phyloP scores from a whole-genome alignment of 2,329 filamentous ascomycete genomes.

The Alternaria triticimaculans region DNA sequence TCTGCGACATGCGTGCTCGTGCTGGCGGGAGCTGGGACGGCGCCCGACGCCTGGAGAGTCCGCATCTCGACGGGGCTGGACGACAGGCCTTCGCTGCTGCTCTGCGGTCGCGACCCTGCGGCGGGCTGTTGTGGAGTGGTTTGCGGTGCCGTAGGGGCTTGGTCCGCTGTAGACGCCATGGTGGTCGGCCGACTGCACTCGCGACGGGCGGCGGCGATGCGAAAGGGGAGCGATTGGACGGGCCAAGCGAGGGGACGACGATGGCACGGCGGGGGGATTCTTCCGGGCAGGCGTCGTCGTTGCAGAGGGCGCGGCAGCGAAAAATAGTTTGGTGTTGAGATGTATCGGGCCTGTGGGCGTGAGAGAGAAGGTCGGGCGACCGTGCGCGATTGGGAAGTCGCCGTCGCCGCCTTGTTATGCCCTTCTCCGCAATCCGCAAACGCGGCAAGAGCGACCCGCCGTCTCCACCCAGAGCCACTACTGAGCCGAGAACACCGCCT shows the following conservation, averaged over 20 bases:
- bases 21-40: constrained; percentile 22
- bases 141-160: constrained; percentile 33
- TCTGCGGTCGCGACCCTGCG: constrained; percentile 30
- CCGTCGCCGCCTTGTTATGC: constrained; percentile 26
- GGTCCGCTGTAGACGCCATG: constrained; percentile 43
- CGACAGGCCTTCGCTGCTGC: constrained; percentile 28
- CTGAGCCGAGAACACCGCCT: constrained; percentile 11
- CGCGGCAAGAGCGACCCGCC: constrained; percentile 33
- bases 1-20: constrained; percentile 23
- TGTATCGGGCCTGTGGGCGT: constrained; percentile 4
- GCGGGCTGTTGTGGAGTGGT: constrained; percentile 29
- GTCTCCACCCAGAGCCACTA: constrained; percentile 16
- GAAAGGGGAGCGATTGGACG: constrained; percentile 15
- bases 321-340: constrained; percentile 11
- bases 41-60: constrained; percentile 33
- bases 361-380: constrained; percentile 19
- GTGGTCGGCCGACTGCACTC: constrained; percentile 35
- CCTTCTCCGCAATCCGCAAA: constrained; percentile 31
- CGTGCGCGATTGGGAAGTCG: constrained; percentile 29
- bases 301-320: constrained; percentile 2
- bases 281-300: constrained; percentile 3
- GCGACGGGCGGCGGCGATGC: constrained; percentile 26
- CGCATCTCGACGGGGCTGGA: constrained; percentile 46
- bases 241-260: constrained; percentile 23
- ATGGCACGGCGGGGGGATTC: neutral